phyloP scores from a whole-genome alignment of 306 rosid genomes.

The Trifolium dubium region DNA sequence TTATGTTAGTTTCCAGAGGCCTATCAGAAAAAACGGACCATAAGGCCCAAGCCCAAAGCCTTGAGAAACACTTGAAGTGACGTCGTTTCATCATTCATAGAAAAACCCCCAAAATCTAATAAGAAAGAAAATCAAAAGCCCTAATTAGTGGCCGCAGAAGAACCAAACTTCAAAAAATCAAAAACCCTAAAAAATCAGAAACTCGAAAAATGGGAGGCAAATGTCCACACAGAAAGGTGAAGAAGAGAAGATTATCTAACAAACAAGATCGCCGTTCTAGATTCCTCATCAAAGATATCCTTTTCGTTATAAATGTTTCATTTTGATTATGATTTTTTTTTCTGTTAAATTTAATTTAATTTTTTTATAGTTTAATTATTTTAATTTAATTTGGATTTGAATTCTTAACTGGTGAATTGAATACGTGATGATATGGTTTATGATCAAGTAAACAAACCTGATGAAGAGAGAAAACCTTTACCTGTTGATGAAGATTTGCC shows the following conservation, averaged over 20 bases:
- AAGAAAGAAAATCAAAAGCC: conserved; percentile 41
- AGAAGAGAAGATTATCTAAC: conserved; percentile 85
- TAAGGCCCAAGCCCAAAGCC: background rate
- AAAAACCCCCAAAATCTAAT: background rate
- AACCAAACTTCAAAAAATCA: background rate
- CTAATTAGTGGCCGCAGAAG: conserved; percentile 35
- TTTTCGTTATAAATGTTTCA: conserved; percentile 22
- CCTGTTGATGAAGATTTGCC: conserved; percentile 90
- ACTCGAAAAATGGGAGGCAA: conserved; percentile 81
- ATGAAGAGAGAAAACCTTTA: conserved; percentile 50
- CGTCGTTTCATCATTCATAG: conserved; percentile 2
- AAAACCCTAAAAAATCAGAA: conserved; percentile 30
- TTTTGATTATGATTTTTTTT: background rate
- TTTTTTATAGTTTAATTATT: background rate
- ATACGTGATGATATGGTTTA: conserved; percentile 87
- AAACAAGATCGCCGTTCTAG: conserved; percentile 73
- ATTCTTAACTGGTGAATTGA: conserved; percentile 55
- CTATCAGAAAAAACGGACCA: too few species aligned
- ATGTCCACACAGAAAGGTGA: conserved; percentile 89
- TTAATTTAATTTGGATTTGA: background rate
- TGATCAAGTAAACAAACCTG: conserved; percentile 58
- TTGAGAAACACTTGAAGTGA: background rate
- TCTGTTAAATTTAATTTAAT: background rate
- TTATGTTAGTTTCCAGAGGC: too few species aligned
- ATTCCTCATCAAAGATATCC: conserved; percentile 80